Base-by-base conservation (phyloP, 257 asterid species). In the Leptodermis oblonga region DNA sequence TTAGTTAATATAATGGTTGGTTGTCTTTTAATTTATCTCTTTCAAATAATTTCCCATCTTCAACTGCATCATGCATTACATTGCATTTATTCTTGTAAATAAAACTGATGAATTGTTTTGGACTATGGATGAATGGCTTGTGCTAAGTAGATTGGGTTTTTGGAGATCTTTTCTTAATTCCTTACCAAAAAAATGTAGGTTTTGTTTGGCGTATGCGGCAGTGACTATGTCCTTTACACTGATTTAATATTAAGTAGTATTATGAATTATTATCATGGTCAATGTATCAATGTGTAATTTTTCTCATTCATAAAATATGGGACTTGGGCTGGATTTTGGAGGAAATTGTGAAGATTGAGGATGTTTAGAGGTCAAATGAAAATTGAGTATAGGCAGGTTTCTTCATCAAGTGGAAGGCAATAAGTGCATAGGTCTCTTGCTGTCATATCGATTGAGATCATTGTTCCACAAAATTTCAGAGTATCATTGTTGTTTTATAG, bases 1-100 rank as follows among this genome's bases (percentile, higher is more conserved):
- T 9, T 7, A 42, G 34, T 45, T 67, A 34, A 54, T 74, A 55
- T 53, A 26, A 41, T 68, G 23, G 45, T 22, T 60, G 55, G 11
- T 34, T 39, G 41, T 42, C 25, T 42, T 64, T n/a, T 30, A 1
- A 15, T 58, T 59, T 59, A 12, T n/a, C 6, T 20, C 65, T 9
- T 33, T 18, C 3, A 17, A 17, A n/a, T n/a, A n/a, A n/a, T n/a
- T n/a, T n/a, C n/a, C n/a, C n/a, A n/a, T n/a, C n/a, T n/a, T n/a
- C n/a, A n/a, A n/a, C n/a, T n/a, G n/a, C n/a, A n/a, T n/a, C n/a
- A n/a, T n/a, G n/a, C n/a, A n/a, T n/a, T n/a, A n/a, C n/a, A n/a
- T n/a, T n/a, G n/a, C n/a, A n/a, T n/a, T n/a, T n/a, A n/a, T n/a
- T n/a, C n/a, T n/a, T n/a, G n/a, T n/a, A n/a, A n/a, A n/a, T n/a